These are phyloP conservation scores for Grigorovia humatica DNA, from an alignment of 805 yeast species.

Conservation along the genomic window DNA sequence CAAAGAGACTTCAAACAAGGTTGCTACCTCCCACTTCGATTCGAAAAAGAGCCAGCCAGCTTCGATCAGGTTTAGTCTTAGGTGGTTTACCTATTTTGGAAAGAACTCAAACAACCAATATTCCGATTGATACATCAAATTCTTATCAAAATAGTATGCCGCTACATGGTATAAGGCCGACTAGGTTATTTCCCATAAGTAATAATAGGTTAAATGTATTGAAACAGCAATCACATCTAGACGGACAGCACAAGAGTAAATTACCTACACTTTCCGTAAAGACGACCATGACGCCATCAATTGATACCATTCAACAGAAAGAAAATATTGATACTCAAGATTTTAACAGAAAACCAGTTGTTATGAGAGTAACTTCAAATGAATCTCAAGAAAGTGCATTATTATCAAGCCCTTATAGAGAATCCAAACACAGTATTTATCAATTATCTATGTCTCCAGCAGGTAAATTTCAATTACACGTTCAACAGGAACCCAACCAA, in stretches of 20 bases:
- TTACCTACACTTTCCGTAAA: constrained; percentile 13
- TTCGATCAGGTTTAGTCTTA: neutral
- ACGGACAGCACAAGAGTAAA: constrained; percentile 5
- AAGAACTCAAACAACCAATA: constrained; percentile 5
- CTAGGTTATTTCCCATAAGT: constrained; percentile 18
- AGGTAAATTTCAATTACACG: constrained; percentile 22
- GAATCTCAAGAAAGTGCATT: neutral
- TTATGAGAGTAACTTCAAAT: neutral
- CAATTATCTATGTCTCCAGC: constrained; percentile 25
- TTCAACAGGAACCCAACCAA: constrained; percentile 5
- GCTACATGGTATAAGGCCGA: constrained; percentile 11
- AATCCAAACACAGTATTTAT: constrained; percentile 23
- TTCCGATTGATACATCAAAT: neutral
- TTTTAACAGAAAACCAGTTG: neutral
- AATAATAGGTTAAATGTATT: constrained; percentile 11
- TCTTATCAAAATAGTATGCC: neutral
- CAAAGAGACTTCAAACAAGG: constrained; percentile 6
- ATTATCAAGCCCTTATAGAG: constrained; percentile 22
- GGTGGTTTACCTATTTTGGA: constrained; percentile 9
- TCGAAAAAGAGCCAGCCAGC: neutral
- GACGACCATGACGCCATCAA: neutral
- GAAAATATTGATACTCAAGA: constrained; percentile 1
- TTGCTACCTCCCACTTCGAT: constrained; percentile 3
- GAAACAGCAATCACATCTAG: neutral
- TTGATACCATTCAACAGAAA: neutral